Evolutionary conservation across 768 basidiomycete genomes (phyloP), one percentile per base, ranked within the genome.

Genomic region (Russula virescens): DNA sequence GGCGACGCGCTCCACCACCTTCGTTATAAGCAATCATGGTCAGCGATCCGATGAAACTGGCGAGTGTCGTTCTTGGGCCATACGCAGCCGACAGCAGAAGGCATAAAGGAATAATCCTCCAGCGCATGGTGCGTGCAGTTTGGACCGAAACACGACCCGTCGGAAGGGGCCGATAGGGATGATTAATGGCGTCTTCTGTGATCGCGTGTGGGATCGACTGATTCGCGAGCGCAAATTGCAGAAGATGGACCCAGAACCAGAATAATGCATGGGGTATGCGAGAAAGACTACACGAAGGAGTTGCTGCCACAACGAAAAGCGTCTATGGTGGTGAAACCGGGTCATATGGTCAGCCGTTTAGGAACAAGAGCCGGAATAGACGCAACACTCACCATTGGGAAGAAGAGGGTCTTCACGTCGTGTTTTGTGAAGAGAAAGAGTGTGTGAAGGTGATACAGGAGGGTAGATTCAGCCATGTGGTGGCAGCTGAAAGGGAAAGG

Each of bases 131-230:
- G 5, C 50, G 40, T 5, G 74, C 70, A 3, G 60, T 26, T 2
- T 19, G n/a, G n/a, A 67, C 14, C 11, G 69, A 61, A 47, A 75
- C 68, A 13, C 70, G 71, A 19, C 68, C 68, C 8, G 74, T 54
- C 1, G 75, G 74, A 47, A 75, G 66, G 6, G 75, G 75, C 11
- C 75, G 60, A 58, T 70, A 69, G 1, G 72, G 71, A 54, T 74
- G 72, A 63, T 75, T 75, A 0, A 66, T 26, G 0, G 49, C 53
- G 31, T 75, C 74, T 58, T 75, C 74, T 13, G 61, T 66, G 2
- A 56, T 53, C 14, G 61, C 55, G 6, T 11, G 54, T 58, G 59
- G 58, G 50, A 66, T 62, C 26, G 64, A 67, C 54, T 75, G 74
- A 60, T 75, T 75, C 7, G 74, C 69, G 25, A 72, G 60, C 52